Base-by-base conservation (phyloP, 2,329 filamentous ascomycete species). In the Curvularia eragrostidis region DNA sequence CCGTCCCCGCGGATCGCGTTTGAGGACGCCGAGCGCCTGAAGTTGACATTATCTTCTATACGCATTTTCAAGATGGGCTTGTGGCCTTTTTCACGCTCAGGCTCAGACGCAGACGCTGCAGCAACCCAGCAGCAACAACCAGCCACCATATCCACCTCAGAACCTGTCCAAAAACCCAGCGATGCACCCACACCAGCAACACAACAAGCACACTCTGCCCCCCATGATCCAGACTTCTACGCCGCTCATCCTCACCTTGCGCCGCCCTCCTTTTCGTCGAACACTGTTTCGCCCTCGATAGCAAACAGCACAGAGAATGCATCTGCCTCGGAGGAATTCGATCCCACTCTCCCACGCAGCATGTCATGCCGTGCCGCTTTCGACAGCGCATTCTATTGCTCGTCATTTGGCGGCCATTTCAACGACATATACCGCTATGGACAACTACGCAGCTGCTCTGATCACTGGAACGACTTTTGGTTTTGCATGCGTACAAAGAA, bases 401-500 rank as follows among this genome's bases (percentile, higher is more conserved):
- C 95, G 75, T 92, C 90, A 0, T 83, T 97, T 8, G 93, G 92
- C 52, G 93, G 94, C 0, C 93, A 98, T 76, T 97, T 93, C 83
- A 93, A 91, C 70, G 88, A 92, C 70, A 85, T 98, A 36, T 99
- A 98, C 82, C 90, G 95, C 38, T 89, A 92, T 73, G 95, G 95
- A 61, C 80, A 83, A 41, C 81, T 96, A 70, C 86, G 89, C 43
- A 84, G 85, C 3, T 99, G 95, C 82, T 86, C 83, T 61, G 90
- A 96, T 65, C 88, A 93, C 62, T 97, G 94, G 93, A 85, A 89
- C 60, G 91, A 97, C 77, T 98, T 97, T 78, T 96, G 93, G 91
- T 94, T 97, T 80, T 99, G 95, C 82, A 97, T 98, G 93, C 88
- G 91, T 63, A 88, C 88, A 36, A 88, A 89, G 69, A 68, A 69